A percentile compares a stretch with the other conserved stretches of the same genome.
phyloP scores from a whole-genome alignment of 345 rosid species.

The Raphanus sativus region DNA sequence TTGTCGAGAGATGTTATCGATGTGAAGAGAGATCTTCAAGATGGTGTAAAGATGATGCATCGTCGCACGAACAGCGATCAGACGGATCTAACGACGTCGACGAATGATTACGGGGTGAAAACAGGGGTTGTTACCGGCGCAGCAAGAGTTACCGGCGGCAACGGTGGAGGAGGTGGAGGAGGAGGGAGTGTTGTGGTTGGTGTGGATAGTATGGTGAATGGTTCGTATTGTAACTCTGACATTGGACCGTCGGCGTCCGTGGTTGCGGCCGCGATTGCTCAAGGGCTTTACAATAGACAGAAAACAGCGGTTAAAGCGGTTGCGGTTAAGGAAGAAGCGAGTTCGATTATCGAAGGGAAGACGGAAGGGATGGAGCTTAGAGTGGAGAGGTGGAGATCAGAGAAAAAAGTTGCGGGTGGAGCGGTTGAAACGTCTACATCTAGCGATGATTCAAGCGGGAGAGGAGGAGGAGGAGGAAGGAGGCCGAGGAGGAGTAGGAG shows the following conservation, averaged over 20 bases:
- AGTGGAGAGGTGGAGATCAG: slow-evolving; percentile 73
- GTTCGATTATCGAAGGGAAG: slow-evolving; percentile 57
- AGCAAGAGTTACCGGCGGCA: not conserved
- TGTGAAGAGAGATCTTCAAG: not conserved
- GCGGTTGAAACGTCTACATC: slow-evolving; percentile 6
- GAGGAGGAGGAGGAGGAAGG: slow-evolving; percentile 21
- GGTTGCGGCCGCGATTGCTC: slow-evolving; percentile 93
- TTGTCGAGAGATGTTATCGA: slow-evolving; percentile 42
- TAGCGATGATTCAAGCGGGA: slow-evolving; percentile 26
- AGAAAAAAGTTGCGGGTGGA: slow-evolving; percentile 18
- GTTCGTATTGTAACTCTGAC: slow-evolving; percentile 54
- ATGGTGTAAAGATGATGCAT: slow-evolving; percentile 31
- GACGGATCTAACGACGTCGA: slow-evolving; percentile 49
- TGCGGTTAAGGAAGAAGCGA: slow-evolving; percentile 34
- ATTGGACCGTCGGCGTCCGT: slow-evolving; percentile 95
- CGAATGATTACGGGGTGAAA: slow-evolving; percentile 37
- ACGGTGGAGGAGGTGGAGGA: slow-evolving; percentile 26
- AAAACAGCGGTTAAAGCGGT: slow-evolving; percentile 25
- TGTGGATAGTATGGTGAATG: slow-evolving; percentile 60
- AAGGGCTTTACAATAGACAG: slow-evolving; percentile 63
- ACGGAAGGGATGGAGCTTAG: slow-evolving; percentile 55
- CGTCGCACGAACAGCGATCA: slow-evolving; percentile 68
- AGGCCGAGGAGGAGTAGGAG: slow-evolving; percentile 30
- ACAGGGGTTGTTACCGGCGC: slow-evolving; percentile 32
- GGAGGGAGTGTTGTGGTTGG: slow-evolving; percentile 3